Conservation (phyloP, 352 stramenopile species). For the Pythium biforme region DNA sequence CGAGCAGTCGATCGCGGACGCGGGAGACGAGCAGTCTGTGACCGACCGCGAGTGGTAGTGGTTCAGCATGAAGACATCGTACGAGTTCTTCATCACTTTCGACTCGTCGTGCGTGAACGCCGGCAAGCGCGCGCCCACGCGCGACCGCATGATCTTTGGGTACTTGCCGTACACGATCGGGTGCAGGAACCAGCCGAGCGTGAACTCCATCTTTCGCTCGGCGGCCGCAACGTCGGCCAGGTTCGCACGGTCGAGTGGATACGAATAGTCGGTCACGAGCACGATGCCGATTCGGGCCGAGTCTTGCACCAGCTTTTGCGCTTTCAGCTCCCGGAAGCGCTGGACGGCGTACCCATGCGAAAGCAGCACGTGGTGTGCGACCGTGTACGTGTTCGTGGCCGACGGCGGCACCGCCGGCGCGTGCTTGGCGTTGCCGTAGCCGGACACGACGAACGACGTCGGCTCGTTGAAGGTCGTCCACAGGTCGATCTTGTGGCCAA, state of each 20-base stretch:
- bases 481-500: conserved; percentile 89
- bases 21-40: conserved; percentile 29
- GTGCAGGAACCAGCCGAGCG: conserved; percentile 91
- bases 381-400: conserved; percentile 46
- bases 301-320: conserved; percentile 30
- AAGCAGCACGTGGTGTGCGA: conserved; percentile 90
- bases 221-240: conserved; percentile 55
- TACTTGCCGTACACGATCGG: conserved; percentile 92
- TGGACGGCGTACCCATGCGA: conserved; percentile 86
- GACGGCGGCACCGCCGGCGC: conserved; percentile 36
- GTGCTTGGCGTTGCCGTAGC: conserved; percentile 76
- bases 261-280: conserved; percentile 77
- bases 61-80: conserved; percentile 95
- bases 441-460: conserved; percentile 82
- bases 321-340: conserved; percentile 83
- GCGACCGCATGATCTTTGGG: conserved; percentile 86
- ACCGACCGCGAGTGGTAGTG: conserved; percentile 71
- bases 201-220: conserved; percentile 86
- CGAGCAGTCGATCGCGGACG: conserved; percentile 50
- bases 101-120: conserved; percentile 81
- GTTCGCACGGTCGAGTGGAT: conserved; percentile 69
- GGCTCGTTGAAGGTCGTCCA: conserved; percentile 97
- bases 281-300: conserved; percentile 91
- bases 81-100: conserved; percentile 74
- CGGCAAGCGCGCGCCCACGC: conserved; percentile 75